Evolutionary conservation across 106 monocot genomes (phyloP).

Genomic region (Dendrobium huoshanense): DNA sequence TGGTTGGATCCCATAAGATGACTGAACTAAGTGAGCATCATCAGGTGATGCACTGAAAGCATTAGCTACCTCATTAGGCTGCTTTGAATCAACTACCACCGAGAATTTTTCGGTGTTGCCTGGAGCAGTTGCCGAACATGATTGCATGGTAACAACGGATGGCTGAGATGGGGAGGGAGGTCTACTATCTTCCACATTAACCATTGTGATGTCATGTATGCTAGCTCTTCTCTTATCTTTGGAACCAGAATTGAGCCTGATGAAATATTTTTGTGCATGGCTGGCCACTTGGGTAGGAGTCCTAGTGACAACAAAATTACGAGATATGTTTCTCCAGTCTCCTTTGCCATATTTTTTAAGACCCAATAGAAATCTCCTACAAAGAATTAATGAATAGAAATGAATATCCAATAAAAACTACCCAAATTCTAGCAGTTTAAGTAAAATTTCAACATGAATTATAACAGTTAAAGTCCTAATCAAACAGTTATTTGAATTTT

Average conservation of each 20-base stretch:
- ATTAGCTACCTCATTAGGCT: constrained; percentile 14
- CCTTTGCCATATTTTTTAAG: constrained; percentile 90
- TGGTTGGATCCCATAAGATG: constrained; percentile 18
- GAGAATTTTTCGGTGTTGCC: constrained; percentile 16
- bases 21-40: constrained; percentile 13
- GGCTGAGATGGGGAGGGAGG: constrained; percentile 36
- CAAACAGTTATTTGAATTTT: background rate
- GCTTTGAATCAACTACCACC: constrained; percentile 24
- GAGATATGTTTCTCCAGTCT: constrained; percentile 89
- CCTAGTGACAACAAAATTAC: constrained; percentile 67
- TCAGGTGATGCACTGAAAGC: constrained; percentile 7
- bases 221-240: constrained; percentile 91
- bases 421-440: no score
- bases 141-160: constrained; percentile 19
- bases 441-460: background rate
- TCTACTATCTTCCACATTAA: constrained; percentile 36
- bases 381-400: background rate
- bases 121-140: constrained; percentile 14
- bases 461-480: background rate
- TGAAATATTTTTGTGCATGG: constrained; percentile 92
- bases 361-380: constrained; percentile 79
- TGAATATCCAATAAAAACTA: background rate
- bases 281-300: constrained; percentile 87
- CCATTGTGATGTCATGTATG: constrained; percentile 88
- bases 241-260: constrained; percentile 71